phyloP scores from a whole-genome alignment of 2,329 filamentous ascomycete species.

The Exophiala xenobiotica region DNA sequence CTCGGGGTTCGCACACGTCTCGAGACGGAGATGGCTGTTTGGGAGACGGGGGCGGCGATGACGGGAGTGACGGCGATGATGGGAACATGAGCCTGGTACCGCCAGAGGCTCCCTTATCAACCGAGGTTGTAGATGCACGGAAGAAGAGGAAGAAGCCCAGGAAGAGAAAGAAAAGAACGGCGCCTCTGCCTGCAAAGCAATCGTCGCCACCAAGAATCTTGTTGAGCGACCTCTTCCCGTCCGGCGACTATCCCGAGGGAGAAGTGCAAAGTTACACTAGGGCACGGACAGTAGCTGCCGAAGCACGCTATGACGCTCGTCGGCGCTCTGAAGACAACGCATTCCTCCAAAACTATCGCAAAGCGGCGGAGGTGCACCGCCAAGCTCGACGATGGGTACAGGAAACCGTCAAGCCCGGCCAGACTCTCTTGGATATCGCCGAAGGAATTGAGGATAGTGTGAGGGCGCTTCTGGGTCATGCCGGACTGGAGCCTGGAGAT shows the following conservation, averaged over 20 bases:
- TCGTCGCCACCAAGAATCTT: conserved; percentile 49
- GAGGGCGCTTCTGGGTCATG: conserved; percentile 50
- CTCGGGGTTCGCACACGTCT: conserved; percentile 43
- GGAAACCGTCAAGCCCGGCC: conserved; percentile 51
- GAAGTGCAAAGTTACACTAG: conserved; percentile 50
- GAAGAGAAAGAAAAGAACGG: neutral
- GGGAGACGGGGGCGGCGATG: conserved; percentile 36
- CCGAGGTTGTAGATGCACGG: conserved; percentile 24
- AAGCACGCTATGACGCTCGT: conserved; percentile 44
- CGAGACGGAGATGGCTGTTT: conserved; percentile 46
- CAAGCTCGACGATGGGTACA: conserved; percentile 55
- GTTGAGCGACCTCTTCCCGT: conserved; percentile 47
- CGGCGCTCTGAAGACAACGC: conserved; percentile 45
- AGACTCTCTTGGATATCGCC: conserved; percentile 50
- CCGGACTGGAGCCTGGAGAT: conserved; percentile 54
- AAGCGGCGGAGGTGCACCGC: conserved; percentile 58
- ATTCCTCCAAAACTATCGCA: conserved; percentile 55
- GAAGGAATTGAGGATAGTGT: conserved; percentile 57
- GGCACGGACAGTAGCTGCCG: conserved; percentile 48
- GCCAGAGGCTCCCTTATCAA: conserved; percentile 24
- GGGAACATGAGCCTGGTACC: conserved; percentile 25
- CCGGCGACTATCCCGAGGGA: conserved; percentile 46
- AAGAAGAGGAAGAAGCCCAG: conserved; percentile 46
- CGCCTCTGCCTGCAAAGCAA: conserved; percentile 36
- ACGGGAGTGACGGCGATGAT: conserved; percentile 34